Evolutionary conservation across 2,329 filamentous ascomycete genomes (phyloP).

Genomic region (Coniochaeta sp.): DNA sequence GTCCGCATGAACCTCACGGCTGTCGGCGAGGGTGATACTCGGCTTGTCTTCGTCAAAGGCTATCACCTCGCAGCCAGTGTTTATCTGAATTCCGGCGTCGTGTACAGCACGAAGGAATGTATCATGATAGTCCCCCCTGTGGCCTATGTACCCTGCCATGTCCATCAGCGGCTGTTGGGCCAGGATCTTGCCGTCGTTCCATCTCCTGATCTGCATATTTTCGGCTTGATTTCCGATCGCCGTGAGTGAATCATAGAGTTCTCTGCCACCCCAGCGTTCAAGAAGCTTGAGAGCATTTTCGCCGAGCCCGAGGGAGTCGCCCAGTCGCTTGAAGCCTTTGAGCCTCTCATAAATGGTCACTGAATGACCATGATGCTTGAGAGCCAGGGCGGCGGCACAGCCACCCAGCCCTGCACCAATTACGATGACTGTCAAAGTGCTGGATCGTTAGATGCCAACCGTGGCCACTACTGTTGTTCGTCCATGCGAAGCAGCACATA

Average conservation of each 20-base stretch:
- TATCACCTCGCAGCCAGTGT: conserved; percentile 30
- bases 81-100: conserved; percentile 29
- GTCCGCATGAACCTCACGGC: conserved; percentile 32
- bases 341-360: conserved; percentile 38
- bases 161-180: conserved; percentile 41
- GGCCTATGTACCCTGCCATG: conserved; percentile 40
- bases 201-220: conserved; percentile 39
- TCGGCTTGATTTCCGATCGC: conserved; percentile 38
- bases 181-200: conserved; percentile 38
- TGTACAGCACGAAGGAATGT: conserved; percentile 30
- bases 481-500: no score
- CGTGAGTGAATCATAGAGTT: conserved; percentile 27
- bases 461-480: no score
- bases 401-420: conserved; percentile 43
- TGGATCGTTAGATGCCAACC: neutral
- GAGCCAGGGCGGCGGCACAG: conserved; percentile 38
- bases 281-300: conserved; percentile 40
- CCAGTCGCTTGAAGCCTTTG: conserved; percentile 32
- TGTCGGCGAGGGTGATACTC: conserved; percentile 25
- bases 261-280: conserved; percentile 32
- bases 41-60: conserved; percentile 28
- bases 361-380: conserved; percentile 36
- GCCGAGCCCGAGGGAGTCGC: conserved; percentile 37
- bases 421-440: conserved; percentile 30
- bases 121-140: conserved; percentile 36